Conservation (phyloP, 139 green algal genomes). For the Chlamydomonas schloesseri region DNA sequence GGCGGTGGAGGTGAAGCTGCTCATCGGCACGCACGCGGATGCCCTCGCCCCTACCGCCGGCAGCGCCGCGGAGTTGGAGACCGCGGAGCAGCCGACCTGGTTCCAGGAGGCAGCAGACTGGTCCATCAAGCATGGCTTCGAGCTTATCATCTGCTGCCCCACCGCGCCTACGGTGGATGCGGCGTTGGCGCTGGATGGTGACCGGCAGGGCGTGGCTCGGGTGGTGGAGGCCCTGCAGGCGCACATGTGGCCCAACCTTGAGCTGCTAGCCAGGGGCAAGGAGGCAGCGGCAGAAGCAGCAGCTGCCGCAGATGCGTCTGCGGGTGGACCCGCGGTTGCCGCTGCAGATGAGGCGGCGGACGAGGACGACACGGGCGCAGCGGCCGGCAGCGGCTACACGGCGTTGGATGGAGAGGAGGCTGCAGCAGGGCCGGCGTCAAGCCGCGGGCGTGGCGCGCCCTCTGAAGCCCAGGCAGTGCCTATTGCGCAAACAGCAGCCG, state of each 20-base stretch:
- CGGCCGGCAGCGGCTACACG: neutral
- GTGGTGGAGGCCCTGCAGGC: slow-evolving; percentile 70
- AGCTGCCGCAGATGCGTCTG: neutral
- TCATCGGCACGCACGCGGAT: slow-evolving; percentile 54
- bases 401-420: neutral
- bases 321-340: slow-evolving; percentile 22
- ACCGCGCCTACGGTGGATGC: neutral
- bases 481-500: too few species aligned
- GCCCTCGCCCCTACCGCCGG: neutral
- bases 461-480: too few species aligned
- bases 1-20: slow-evolving; percentile 46
- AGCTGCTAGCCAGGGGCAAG: slow-evolving; percentile 4
- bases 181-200: slow-evolving; percentile 36
- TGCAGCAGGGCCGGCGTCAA: neutral
- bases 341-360: too few species aligned
- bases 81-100: neutral
- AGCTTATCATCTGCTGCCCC: slow-evolving; percentile 47
- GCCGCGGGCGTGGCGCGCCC: too few species aligned
- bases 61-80: neutral
- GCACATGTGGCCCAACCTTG: slow-evolving; percentile 69
- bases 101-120: slow-evolving; percentile 40
- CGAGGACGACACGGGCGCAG: too few species aligned
- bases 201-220: slow-evolving; percentile 56
- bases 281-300: neutral
- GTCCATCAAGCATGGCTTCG: slow-evolving; percentile 39